phyloP scores from a whole-genome alignment of 1,284 basidiomycete species.

The Golubevia pallescens region DNA sequence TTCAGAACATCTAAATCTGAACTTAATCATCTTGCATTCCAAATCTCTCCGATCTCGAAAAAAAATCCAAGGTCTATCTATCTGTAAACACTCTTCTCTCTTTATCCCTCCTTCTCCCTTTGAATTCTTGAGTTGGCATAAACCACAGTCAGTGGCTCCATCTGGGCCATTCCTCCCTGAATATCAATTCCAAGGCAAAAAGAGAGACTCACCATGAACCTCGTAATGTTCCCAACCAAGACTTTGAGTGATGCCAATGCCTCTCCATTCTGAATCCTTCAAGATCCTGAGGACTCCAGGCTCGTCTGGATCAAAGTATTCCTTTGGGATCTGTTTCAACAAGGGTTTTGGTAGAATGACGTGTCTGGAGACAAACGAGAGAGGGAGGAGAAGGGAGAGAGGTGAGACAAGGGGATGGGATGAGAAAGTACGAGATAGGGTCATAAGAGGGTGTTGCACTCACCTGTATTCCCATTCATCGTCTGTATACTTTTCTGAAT shows the following conservation, averaged over 20 bases:
- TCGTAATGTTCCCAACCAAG: conserved; percentile 97
- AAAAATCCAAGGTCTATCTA: no score
- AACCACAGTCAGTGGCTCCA: background rate
- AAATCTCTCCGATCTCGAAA: no score
- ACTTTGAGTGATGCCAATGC: conserved; percentile 93
- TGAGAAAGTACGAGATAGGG: background rate
- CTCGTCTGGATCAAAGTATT: conserved; percentile 73
- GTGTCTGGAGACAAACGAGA: conserved; percentile 24
- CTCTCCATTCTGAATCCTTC: conserved; percentile 87
- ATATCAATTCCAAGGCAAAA: background rate
- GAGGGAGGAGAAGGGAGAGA: background rate
- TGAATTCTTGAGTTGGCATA: background rate
- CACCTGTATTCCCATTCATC: conserved; percentile 72
- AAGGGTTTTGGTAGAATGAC: conserved; percentile 63
- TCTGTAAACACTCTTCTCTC: no score
- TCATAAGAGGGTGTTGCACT: conserved; percentile 8
- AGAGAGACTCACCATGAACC: conserved; percentile 77
- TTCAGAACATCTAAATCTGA: no score
- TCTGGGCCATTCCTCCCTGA: background rate
- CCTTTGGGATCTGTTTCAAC: conserved; percentile 57
- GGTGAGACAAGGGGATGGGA: background rate
- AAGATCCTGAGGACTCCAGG: conserved; percentile 81
- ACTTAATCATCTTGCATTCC: no score
- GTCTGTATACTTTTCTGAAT: conserved; percentile 67
- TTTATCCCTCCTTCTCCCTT: background rate